phyloP scores from a whole-genome alignment of 768 basidiomycete species.

The Strobilomyces dryophilus region DNA sequence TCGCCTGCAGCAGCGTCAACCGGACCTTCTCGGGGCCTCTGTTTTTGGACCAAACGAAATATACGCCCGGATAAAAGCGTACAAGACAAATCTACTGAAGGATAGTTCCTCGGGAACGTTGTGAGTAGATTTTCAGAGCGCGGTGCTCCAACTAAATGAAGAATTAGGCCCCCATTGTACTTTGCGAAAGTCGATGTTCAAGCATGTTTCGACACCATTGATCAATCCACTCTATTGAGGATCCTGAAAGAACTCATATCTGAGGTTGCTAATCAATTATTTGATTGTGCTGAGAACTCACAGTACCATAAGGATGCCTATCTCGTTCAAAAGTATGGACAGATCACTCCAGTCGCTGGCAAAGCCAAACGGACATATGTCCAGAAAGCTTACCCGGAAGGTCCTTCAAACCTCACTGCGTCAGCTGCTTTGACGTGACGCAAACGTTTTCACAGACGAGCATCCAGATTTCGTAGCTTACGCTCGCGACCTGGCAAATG shows the following conservation, averaged over 20 bases:
- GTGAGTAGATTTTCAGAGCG: conserved; percentile 37
- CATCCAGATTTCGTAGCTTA: conserved; percentile 68
- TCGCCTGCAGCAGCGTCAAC: conserved; percentile 50
- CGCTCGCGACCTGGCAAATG: conserved; percentile 62
- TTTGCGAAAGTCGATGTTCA: conserved; percentile 97
- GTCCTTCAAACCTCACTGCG: conserved; percentile 31
- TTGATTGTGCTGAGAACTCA: not conserved
- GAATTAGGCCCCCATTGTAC: conserved; percentile 74
- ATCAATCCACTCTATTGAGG: conserved; percentile 77
- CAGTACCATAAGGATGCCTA: conserved; percentile 56
- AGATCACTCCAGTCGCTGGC: conserved; percentile 53
- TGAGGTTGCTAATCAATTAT: conserved; percentile 42
- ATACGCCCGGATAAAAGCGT: conserved; percentile 65
- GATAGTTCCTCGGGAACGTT: conserved; percentile 39
- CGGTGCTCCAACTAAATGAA: not conserved
- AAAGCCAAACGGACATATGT: conserved; percentile 54
- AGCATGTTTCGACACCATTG: conserved; percentile 95
- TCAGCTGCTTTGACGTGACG: not conserved
- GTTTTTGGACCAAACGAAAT: conserved; percentile 83
- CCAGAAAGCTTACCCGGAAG: conserved; percentile 63
- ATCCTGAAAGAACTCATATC: conserved; percentile 73
- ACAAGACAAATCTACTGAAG: conserved; percentile 51
- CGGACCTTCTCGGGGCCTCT: conserved; percentile 70
- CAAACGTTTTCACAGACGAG: conserved; percentile 49
- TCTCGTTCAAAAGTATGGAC: conserved; percentile 64